Percentiles rank a stretch among this genome's conserved stretches.
Evolutionary conservation across 106 monocot species (phyloP).

Genomic region (Gastrodia elata): DNA sequence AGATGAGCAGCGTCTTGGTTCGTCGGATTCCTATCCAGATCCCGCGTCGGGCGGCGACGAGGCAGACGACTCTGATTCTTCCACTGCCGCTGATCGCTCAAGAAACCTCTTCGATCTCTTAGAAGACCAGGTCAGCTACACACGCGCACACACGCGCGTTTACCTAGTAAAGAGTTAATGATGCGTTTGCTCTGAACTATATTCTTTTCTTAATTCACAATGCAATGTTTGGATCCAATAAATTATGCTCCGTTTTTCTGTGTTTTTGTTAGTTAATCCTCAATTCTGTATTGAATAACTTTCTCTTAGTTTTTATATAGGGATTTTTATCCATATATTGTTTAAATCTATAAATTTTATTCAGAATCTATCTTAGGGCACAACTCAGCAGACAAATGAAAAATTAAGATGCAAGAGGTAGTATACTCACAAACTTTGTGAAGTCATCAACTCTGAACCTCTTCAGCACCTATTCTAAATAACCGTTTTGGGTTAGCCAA

Average conservation of each 20-base stretch:
- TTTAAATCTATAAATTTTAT: too few relatives aligned
- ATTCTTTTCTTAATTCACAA: not conserved
- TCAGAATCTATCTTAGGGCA: too few relatives aligned
- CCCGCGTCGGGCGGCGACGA: not conserved
- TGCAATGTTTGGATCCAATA: not conserved
- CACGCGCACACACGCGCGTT: not conserved
- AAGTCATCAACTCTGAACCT: too few relatives aligned
- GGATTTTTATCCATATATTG: too few relatives aligned
- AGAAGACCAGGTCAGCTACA: constrained; percentile 9
- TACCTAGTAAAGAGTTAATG: not conserved
- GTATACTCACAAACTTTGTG: too few relatives aligned
- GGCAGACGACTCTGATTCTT: constrained; percentile 8
- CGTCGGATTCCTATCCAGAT: not conserved
- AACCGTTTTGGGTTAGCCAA: too few relatives aligned
- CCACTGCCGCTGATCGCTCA: constrained; percentile 6
- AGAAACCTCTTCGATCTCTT: constrained; percentile 23
- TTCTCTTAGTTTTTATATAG: not conserved
- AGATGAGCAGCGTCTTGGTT: not conserved
- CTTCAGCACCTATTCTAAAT: too few relatives aligned
- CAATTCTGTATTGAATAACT: not conserved
- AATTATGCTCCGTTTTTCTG: not conserved
- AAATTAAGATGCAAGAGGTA: too few relatives aligned
- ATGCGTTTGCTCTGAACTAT: not conserved
- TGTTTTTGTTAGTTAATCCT: not conserved
- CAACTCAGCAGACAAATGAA: too few relatives aligned